Evolutionary conservation across 2,329 filamentous ascomycete genomes (phyloP).

Genomic region (Onygenales sp.): DNA sequence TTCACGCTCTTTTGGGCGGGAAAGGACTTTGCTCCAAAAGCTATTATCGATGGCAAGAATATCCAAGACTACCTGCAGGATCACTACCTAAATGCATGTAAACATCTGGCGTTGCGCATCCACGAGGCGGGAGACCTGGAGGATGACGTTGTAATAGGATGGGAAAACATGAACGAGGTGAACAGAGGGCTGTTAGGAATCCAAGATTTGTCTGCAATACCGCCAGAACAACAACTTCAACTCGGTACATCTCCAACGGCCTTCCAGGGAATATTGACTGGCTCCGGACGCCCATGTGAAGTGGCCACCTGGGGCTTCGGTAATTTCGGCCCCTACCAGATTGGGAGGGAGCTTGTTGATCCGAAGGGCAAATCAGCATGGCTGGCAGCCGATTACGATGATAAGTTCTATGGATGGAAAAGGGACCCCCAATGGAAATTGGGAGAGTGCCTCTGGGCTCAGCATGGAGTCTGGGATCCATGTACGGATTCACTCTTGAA

Average conservation of each 20-base stretch:
- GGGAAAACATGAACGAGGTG: conserved; percentile 95
- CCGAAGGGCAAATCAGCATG: conserved; percentile 78
- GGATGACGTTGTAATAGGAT: conserved; percentile 79
- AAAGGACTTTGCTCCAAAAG: conserved; percentile 86
- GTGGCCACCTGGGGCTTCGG: conserved; percentile 91
- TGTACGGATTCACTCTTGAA: conserved; percentile 63
- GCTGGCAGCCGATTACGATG: conserved; percentile 74
- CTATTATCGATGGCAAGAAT: conserved; percentile 86
- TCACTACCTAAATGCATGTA: conserved; percentile 73
- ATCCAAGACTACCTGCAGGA: conserved; percentile 91
- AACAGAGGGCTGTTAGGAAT: conserved; percentile 80
- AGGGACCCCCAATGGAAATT: conserved; percentile 81
- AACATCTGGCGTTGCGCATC: conserved; percentile 72
- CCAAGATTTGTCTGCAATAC: conserved; percentile 70
- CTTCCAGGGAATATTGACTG: conserved; percentile 86
- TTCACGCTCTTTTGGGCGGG: conserved; percentile 94
- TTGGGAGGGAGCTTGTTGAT: conserved; percentile 72
- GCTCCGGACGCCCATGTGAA: conserved; percentile 84
- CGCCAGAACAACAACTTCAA: conserved; percentile 78
- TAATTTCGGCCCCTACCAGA: conserved; percentile 82
- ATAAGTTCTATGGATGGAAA: conserved; percentile 81
- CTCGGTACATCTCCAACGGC: conserved; percentile 89
- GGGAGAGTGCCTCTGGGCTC: conserved; percentile 93
- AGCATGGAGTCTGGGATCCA: conserved; percentile 92
- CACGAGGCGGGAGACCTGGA: conserved; percentile 84